These are phyloP conservation scores for Carallia pectinifolia DNA, from an alignment of 345 rosid genomes.

Conservation along the genomic window DNA sequence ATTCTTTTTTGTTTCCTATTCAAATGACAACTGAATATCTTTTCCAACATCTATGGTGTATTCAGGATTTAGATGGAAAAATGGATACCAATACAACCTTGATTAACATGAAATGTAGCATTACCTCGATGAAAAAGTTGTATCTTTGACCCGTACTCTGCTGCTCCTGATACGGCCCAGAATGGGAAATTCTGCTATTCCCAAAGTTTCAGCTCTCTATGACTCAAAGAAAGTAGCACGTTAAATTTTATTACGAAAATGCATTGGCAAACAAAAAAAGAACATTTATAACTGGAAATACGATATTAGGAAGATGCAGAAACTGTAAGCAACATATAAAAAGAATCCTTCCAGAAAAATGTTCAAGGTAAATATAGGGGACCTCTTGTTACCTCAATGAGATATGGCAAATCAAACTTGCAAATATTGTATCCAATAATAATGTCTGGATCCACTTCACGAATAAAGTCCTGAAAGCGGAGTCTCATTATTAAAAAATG, in stretches of 20 bases:
- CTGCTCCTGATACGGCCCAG: conserved; percentile 89
- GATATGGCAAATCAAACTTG: conserved; percentile 97
- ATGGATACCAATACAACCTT: neutral
- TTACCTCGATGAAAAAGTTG: conserved; percentile 93
- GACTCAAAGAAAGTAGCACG: conserved; percentile 23
- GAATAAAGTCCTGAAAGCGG: conserved; percentile 73
- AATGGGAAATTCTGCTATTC: conserved; percentile 80
- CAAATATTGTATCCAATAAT: conserved; percentile 97
- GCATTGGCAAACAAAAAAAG: neutral
- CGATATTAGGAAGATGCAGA: neutral
- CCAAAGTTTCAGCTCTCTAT: conserved; percentile 85
- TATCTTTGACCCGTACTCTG: conserved; percentile 77
- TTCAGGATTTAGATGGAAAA: no score
- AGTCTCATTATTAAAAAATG: conserved; percentile 16
- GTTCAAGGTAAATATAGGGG: neutral
- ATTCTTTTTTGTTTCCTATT: no score
- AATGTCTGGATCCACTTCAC: conserved; percentile 94
- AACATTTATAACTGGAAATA: conserved; percentile 2
- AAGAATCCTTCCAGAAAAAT: neutral
- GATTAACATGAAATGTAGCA: neutral
- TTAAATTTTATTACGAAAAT: conserved; percentile 3
- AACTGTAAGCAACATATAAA: conserved; percentile 9
- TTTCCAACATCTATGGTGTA: no score
- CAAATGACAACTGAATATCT: no score
- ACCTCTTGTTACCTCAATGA: conserved; percentile 73